A percentile compares a stretch with the other conserved stretches of the same genome.
Evolutionary conservation across 106 monocot genomes (phyloP).

Genomic region (Dendrobium huoshanense): DNA sequence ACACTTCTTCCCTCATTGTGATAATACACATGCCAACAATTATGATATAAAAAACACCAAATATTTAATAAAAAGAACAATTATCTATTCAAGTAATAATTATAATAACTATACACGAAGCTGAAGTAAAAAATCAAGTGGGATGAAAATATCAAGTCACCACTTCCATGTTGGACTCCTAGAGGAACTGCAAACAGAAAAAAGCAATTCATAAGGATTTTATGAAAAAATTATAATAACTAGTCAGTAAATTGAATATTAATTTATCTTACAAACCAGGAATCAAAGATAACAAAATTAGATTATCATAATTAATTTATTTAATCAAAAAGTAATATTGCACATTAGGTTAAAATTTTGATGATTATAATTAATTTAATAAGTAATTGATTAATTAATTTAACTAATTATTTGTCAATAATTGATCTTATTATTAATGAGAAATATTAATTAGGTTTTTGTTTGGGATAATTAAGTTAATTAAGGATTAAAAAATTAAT

Average conservation of each 20-base stretch:
- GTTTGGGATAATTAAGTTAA: too few species aligned
- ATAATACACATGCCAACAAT: not conserved
- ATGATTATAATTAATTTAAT: too few species aligned
- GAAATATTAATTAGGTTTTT: too few species aligned
- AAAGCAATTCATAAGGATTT: not conserved
- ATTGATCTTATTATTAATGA: too few species aligned
- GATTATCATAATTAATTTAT: too few species aligned
- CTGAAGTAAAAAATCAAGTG: slow-evolving; percentile 95
- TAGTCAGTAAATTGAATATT: not conserved
- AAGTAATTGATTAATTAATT: too few species aligned
- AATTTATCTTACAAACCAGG: not conserved
- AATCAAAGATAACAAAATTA: too few species aligned
- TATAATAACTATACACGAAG: slow-evolving; percentile 77
- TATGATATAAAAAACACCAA: not conserved
- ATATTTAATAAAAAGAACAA: not conserved
- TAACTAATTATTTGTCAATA: too few species aligned
- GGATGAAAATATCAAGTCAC: slow-evolving; percentile 93
- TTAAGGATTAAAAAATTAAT: not conserved
- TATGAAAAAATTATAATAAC: not conserved
- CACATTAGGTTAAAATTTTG: too few species aligned
- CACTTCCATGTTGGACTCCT: slow-evolving; percentile 77
- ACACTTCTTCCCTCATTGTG: not conserved
- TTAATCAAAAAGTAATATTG: too few species aligned
- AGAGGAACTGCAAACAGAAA: slow-evolving; percentile 57
- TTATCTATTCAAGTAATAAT: slow-evolving; percentile 81